A percentile compares a stretch with the other conserved stretches of the same genome.
These are phyloP conservation scores for Venturia effusa DNA, from an alignment of 2,329 filamentous ascomycete species.

Conservation along the genomic window DNA sequence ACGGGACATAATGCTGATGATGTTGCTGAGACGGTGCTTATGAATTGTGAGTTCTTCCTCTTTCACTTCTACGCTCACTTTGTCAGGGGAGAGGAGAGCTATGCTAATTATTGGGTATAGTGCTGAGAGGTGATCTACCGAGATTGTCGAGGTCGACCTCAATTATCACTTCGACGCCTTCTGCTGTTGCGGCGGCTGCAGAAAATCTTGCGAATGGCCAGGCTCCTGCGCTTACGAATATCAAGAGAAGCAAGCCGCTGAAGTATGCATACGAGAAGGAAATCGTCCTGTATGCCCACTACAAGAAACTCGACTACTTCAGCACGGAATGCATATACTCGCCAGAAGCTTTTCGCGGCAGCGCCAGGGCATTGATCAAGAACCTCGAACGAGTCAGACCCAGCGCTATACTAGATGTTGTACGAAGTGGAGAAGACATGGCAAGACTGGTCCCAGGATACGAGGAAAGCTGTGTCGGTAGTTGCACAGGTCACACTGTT, in stretches of 20 bases:
- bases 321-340: slow-evolving; percentile 98
- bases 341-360: slow-evolving; percentile 90
- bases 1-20: slow-evolving; percentile 98
- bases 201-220: slow-evolving; percentile 24
- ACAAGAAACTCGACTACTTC: slow-evolving; percentile 96
- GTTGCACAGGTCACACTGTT: slow-evolving; percentile 22
- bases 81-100: neutral
- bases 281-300: slow-evolving; percentile 93
- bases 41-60: slow-evolving; percentile 51
- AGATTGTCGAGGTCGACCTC: slow-evolving; percentile 79
- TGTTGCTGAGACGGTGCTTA: slow-evolving; percentile 91
- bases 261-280: slow-evolving; percentile 99
- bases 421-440: slow-evolving; percentile 93
- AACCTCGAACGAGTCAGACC: slow-evolving; percentile 87
- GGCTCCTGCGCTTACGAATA: slow-evolving; percentile 50
- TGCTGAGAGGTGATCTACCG: slow-evolving; percentile 80
- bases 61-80: neutral
- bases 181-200: slow-evolving; percentile 45
- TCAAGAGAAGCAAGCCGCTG: slow-evolving; percentile 89
- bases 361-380: slow-evolving; percentile 84
- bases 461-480: slow-evolving; percentile 37
- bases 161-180: slow-evolving; percentile 57
- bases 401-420: slow-evolving; percentile 89
- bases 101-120: slow-evolving; percentile 17
- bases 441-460: slow-evolving; percentile 62